These are phyloP conservation scores for Trypanosoma lewisi DNA, from an alignment of 208 protist genomes.

Conservation along the genomic window DNA sequence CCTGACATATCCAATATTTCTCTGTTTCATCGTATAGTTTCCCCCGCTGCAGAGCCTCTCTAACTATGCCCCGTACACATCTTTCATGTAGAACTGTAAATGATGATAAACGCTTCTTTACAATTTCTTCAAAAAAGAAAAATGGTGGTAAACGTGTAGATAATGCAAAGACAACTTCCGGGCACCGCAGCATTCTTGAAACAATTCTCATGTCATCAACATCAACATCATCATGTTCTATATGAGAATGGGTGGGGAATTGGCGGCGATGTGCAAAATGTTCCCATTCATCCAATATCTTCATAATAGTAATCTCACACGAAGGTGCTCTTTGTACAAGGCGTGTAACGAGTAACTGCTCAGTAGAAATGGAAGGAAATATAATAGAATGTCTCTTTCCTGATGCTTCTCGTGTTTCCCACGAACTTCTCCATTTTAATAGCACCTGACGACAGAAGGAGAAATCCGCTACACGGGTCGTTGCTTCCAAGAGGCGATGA, in stretches of 20 bases:
- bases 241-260: no score
- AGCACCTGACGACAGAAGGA: conserved; percentile 13
- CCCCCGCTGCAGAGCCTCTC: conserved; percentile 4
- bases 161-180: conserved; percentile 19
- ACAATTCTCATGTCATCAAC: no score
- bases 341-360: conserved; percentile 20
- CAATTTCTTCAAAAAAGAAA: conserved; percentile 16
- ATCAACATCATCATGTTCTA: no score
- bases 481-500: conserved; percentile 22
- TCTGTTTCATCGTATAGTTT: conserved; percentile 14
- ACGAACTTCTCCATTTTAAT: not conserved
- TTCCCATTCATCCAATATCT: conserved; percentile 14
- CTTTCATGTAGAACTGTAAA: conserved; percentile 1
- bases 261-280: no score
- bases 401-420: not conserved
- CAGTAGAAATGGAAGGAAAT: conserved; percentile 10
- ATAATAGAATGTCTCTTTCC: not conserved
- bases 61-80: conserved; percentile 10
- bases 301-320: conserved; percentile 3
- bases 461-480: conserved; percentile 20
- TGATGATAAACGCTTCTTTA: conserved; percentile 6
- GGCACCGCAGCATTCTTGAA: conserved; percentile 1
- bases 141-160: conserved; percentile 6
- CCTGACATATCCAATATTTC: conserved; percentile 15
- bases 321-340: conserved; percentile 14